Evolutionary conservation across 2,329 filamentous ascomycete genomes (phyloP).

Genomic region (Tolypocladium endophyticum): DNA sequence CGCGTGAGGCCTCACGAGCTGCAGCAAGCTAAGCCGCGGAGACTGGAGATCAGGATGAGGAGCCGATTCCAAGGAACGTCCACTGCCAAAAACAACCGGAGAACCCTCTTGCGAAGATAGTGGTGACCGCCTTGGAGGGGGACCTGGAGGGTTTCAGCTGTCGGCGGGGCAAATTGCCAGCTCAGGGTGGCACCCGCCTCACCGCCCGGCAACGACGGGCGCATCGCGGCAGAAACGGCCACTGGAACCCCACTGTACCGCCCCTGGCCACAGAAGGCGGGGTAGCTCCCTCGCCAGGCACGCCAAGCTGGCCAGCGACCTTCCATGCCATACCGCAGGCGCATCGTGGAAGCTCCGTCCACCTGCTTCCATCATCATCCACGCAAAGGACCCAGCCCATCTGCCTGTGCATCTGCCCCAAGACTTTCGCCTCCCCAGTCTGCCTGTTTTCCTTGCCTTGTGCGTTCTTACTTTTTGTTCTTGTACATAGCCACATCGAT

Average conservation of each 20-base stretch:
- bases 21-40: background rate
- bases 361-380: slow-evolving; percentile 6
- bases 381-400: background rate
- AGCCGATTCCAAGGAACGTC: background rate
- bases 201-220: background rate
- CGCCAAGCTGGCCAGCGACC: too few species aligned
- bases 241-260: background rate
- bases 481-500: background rate
- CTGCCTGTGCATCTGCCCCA: background rate
- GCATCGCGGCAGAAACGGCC: background rate
- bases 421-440: background rate
- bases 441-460: background rate
- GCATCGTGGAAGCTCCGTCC: slow-evolving; percentile 1
- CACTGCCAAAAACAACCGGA: slow-evolving; percentile 2
- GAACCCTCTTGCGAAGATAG: background rate
- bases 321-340: background rate
- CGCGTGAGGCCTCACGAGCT: background rate
- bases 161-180: slow-evolving; percentile 1
- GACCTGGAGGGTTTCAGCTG: background rate
- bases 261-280: background rate
- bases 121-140: background rate
- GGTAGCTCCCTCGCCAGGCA: background rate
- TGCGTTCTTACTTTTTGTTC: background rate
- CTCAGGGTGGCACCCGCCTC: background rate
- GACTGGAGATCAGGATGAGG: background rate